Percentiles rank a stretch among this genome's conserved stretches.
Evolutionary conservation across 2,329 filamentous ascomycete species (phyloP).

Genomic region (Gliomastix tumulicola): DNA sequence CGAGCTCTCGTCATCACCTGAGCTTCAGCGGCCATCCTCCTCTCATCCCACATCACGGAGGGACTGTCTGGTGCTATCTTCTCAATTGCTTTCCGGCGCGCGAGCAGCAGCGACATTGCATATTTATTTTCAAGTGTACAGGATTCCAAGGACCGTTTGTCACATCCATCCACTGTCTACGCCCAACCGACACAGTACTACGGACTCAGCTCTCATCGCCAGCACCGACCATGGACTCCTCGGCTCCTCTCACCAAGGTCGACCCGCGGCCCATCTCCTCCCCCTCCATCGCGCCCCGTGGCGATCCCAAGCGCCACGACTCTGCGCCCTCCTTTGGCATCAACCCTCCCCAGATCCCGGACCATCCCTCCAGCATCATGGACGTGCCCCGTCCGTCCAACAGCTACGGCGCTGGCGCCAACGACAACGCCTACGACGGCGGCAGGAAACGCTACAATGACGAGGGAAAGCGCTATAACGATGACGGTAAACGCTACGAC

Average conservation of each 20-base stretch:
- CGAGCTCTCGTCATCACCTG: too few relatives aligned
- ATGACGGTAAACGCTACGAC: not conserved
- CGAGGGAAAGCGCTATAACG: not conserved
- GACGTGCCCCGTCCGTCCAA: conserved; percentile 9
- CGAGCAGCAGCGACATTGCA: too few relatives aligned
- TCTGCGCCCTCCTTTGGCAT: conserved; percentile 3
- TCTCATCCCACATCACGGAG: too few relatives aligned
- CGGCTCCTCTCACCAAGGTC: conserved; percentile 1
- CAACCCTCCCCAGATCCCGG: conserved; percentile 13
- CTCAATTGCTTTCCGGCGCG: too few relatives aligned
- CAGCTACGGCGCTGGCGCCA: conserved; percentile 9
- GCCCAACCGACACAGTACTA: too few relatives aligned
- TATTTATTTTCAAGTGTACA: too few relatives aligned
- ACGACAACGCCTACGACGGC: conserved; percentile 4
- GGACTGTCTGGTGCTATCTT: too few relatives aligned
- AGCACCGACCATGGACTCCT: conserved; percentile 3
- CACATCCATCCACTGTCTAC: too few relatives aligned
- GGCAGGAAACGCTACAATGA: too few relatives aligned
- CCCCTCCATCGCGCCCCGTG: not conserved
- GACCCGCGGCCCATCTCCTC: conserved; percentile 7
- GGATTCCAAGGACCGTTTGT: too few relatives aligned
- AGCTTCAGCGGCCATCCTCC: too few relatives aligned
- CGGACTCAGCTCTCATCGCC: too few relatives aligned
- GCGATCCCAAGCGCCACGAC: not conserved
- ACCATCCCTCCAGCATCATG: conserved; percentile 11